phyloP scores from a whole-genome alignment of 2,329 filamentous ascomycete genomes.

The Beauveria caledonica region DNA sequence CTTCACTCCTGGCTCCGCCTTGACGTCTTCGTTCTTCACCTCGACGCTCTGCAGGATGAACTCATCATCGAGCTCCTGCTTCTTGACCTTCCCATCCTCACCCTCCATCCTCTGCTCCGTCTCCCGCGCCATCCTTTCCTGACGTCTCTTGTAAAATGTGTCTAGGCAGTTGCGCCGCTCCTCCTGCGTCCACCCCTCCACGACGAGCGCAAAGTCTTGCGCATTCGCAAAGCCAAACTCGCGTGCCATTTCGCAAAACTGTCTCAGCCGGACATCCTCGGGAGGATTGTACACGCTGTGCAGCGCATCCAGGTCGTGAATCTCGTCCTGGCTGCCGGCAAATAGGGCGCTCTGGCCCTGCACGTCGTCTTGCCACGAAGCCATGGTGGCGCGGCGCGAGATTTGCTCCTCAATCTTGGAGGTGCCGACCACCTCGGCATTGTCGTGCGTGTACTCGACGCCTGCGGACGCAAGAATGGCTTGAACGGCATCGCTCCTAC shows the following conservation, averaged over 20 bases:
- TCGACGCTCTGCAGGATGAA: background rate
- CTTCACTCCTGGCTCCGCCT: background rate
- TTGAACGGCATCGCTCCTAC: constrained; percentile 66
- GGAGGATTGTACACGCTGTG: constrained; percentile 59
- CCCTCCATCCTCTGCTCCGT: constrained; percentile 15
- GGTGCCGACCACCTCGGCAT: constrained; percentile 87
- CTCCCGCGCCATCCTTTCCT: constrained; percentile 37
- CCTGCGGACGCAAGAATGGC: constrained; percentile 83
- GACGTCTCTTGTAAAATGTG: constrained; percentile 65
- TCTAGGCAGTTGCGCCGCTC: constrained; percentile 72
- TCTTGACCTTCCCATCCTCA: background rate
- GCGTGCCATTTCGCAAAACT: constrained; percentile 86
- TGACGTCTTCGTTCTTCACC: constrained; percentile 5
- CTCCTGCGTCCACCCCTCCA: constrained; percentile 84
- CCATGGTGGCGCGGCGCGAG: constrained; percentile 64
- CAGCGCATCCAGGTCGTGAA: constrained; percentile 22
- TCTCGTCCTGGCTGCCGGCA: constrained; percentile 35
- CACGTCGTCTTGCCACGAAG: constrained; percentile 33
- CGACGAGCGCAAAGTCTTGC: constrained; percentile 79
- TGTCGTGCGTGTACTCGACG: constrained; percentile 93
- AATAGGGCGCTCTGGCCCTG: constrained; percentile 50
- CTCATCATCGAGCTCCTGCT: constrained; percentile 6
- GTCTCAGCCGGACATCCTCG: constrained; percentile 62
- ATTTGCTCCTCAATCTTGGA: constrained; percentile 86
- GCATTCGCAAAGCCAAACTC: constrained; percentile 68